Conservation (phyloP, 2,329 filamentous ascomycete genomes). For the Taxawa tesnikishii region DNA sequence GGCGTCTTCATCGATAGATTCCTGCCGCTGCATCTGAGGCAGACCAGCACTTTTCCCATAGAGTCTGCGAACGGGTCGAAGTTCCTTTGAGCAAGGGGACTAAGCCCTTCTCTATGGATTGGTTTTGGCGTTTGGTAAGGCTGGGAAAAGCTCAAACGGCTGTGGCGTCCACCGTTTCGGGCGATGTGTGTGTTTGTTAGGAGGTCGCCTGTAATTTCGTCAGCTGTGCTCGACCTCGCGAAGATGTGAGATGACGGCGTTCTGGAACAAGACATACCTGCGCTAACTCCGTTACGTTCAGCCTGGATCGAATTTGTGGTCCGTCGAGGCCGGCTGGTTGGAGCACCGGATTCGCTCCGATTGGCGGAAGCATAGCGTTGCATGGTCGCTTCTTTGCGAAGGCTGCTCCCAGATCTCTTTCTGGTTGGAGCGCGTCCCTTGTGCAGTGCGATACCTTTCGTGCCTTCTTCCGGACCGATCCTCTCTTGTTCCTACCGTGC, state of each 20-base stretch:
- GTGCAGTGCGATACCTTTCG: conserved; percentile 90
- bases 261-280: no score
- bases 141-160: conserved; percentile 33
- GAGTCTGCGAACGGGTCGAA: conserved; percentile 27
- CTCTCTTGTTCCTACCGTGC: conserved; percentile 59
- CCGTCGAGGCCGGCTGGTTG: background rate
- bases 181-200: conserved; percentile 65
- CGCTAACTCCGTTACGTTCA: conserved; percentile 29
- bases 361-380: conserved; percentile 38
- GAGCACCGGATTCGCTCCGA: conserved; percentile 2
- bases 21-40: conserved; percentile 57
- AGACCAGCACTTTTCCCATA: conserved; percentile 19
- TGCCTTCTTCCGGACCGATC: conserved; percentile 65
- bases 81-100: conserved; percentile 31
- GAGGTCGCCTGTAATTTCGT: conserved; percentile 66
- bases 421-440: conserved; percentile 58
- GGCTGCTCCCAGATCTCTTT: conserved; percentile 57
- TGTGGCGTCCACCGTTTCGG: conserved; percentile 42
- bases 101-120: conserved; percentile 23
- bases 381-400: conserved; percentile 69
- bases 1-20: conserved; percentile 76
- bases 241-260: no score
- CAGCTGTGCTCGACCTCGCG: no score
- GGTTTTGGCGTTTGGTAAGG: conserved; percentile 29
- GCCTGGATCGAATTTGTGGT: conserved; percentile 1